Base-by-base conservation (phyloP, 2,329 filamentous ascomycete species). In the Fusarium albosuccineum region DNA sequence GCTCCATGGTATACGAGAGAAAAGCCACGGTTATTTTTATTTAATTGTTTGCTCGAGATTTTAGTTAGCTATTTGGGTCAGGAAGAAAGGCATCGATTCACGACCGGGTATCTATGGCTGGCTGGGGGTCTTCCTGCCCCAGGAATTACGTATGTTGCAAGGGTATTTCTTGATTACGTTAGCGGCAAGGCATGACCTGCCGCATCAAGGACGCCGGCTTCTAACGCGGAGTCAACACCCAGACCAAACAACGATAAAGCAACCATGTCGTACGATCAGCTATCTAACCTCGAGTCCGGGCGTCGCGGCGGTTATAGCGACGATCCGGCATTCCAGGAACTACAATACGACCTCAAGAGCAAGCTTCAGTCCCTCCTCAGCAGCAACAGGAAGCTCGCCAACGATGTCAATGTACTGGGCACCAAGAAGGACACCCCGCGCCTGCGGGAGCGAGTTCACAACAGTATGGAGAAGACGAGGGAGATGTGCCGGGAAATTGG, bases 371-470 rank as follows among this genome's bases (percentile, higher is more conserved):
- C 90, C 64, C 87, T 99, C 65, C 94, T 94, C 54, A 92, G 91
- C 68, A 96, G 94, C 79, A 95, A 97, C 72, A 90, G 92, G 58
- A 91, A 93, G 61, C 86, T 99, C 22, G 91, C 90, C 68, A 92
- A 91, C 73, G 93, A 98, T 80, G 89, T 98, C 64, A 89, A 89
- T 40, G 89, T 97, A 13, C 85, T 99, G 29, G 95, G 96, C 9
- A 97, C 94, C 9, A 92, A 91, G 79, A 91, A 94, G 63, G 96
- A 99, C 79, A 97, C 94, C 5, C 92, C 96, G 65, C 89, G 94
- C 51, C 90, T 97, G 65, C 89, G 95, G 52, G 96, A 99, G 81
- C 87, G 96, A 71, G 93, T 99, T 27, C 93, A 96, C 77, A 91
- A 92, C 73, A 84, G 94, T 9, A 87, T 97, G 57, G 92, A 97